Evolutionary conservation across 176 grass and related monocot genomes (phyloP).

Genomic region (Rhynchospora pubera): DNA sequence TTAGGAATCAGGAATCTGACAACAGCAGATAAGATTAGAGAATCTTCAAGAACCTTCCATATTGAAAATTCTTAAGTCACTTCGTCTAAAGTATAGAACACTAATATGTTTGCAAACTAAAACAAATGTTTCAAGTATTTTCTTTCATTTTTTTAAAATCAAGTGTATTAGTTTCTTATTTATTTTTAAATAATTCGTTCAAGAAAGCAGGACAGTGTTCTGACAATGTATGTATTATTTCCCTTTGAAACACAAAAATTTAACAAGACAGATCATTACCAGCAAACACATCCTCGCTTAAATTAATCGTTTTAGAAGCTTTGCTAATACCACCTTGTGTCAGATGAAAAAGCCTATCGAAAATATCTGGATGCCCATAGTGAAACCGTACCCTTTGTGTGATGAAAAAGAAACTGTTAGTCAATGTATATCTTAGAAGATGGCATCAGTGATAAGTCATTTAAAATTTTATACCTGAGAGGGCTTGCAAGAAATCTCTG

Average conservation of each 20-base stretch:
- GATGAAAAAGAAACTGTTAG: not conserved
- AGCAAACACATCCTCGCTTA: constrained; percentile 94
- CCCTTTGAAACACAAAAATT: not conserved
- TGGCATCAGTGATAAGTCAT: not conserved
- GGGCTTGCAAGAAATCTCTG: constrained; percentile 96
- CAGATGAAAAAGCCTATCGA: constrained; percentile 87
- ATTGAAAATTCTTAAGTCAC: not conserved
- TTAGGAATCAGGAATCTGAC: not conserved
- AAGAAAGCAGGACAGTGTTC: not conserved
- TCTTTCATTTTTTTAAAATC: not conserved
- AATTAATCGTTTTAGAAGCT: constrained; percentile 97
- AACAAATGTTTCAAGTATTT: not conserved
- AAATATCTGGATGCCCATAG: constrained; percentile 96
- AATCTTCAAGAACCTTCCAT: not conserved
- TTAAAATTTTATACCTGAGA: constrained; percentile 49
- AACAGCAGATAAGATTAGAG: not conserved
- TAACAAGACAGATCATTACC: constrained; percentile 41
- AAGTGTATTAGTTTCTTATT: not conserved
- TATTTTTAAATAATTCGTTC: not conserved
- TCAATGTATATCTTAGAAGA: not conserved
- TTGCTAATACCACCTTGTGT: constrained; percentile 93
- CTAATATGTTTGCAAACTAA: not conserved
- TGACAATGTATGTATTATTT: not conserved
- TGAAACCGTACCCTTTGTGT: constrained; percentile 79
- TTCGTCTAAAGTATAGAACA: not conserved